These are phyloP conservation scores for Lanmaoa pseudosensibilis DNA, from an alignment of 768 basidiomycete genomes.

Conservation along the genomic window DNA sequence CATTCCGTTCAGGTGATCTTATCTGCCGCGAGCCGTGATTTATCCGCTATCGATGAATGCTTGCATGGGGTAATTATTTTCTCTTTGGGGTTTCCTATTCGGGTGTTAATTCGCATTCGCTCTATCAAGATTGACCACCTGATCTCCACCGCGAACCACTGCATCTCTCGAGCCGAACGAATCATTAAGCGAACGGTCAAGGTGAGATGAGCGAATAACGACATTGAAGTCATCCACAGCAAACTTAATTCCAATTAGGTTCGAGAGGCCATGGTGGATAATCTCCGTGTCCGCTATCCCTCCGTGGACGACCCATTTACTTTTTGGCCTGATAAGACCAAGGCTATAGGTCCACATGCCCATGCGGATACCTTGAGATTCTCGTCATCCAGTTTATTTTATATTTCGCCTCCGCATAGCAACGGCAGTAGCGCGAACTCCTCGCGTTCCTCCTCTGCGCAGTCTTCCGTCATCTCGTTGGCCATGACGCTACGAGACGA, in stretches of 20 bases:
- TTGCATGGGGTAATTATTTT: slow-evolving; percentile 49
- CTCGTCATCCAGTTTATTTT: slow-evolving; percentile 17
- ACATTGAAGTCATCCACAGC: not conserved
- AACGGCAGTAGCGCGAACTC: slow-evolving; percentile 11
- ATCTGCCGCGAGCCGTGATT: slow-evolving; percentile 53
- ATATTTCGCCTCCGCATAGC: slow-evolving; percentile 21
- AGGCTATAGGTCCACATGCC: not conserved
- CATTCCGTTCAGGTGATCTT: slow-evolving; percentile 50
- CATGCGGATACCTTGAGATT: slow-evolving; percentile 1
- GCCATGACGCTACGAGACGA: slow-evolving; percentile 50
- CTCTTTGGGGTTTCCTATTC: slow-evolving; percentile 9
- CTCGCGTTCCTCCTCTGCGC: slow-evolving; percentile 28
- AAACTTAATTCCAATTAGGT: slow-evolving; percentile 36
- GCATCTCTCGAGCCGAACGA: slow-evolving; percentile 57
- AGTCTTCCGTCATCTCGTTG: slow-evolving; percentile 45
- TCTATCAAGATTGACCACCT: slow-evolving; percentile 52
- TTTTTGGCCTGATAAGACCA: slow-evolving; percentile 13
- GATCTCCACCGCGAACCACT: slow-evolving; percentile 52
- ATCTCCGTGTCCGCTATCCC: slow-evolving; percentile 38
- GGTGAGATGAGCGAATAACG: slow-evolving; percentile 35
- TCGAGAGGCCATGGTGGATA: slow-evolving; percentile 47
- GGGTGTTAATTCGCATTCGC: slow-evolving; percentile 5
- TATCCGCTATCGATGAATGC: slow-evolving; percentile 53
- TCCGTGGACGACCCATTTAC: slow-evolving; percentile 22
- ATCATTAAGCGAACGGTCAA: slow-evolving; percentile 56